These are phyloP conservation scores for Chrysoporthe austroafricana DNA, from an alignment of 2,329 filamentous ascomycete genomes.

Conservation along the genomic window DNA sequence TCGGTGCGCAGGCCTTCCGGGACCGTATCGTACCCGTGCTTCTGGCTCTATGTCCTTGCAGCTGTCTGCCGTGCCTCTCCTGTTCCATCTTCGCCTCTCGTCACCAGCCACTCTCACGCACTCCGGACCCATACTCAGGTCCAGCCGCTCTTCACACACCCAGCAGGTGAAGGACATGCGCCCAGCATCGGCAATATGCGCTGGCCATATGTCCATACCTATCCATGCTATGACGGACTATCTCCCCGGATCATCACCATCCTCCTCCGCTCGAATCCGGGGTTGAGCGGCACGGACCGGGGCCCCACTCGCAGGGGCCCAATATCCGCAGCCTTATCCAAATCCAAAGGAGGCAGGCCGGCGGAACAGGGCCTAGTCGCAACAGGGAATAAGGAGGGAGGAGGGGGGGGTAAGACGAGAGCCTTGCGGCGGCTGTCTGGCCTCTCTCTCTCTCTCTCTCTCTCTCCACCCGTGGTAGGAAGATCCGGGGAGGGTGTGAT, in stretches of 20 bases:
- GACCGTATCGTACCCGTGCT: not conserved
- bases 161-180: not conserved
- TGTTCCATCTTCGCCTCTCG: not conserved
- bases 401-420: not conserved
- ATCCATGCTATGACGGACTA: not conserved
- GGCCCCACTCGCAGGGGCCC: not conserved
- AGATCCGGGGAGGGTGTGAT: not conserved
- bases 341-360: not conserved
- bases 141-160: not conserved
- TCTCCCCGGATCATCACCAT: not conserved
- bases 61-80: not conserved
- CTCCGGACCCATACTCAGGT: not conserved
- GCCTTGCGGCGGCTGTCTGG: not conserved
- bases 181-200: not conserved
- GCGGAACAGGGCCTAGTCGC: not conserved
- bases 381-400: not conserved
- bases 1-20: not conserved
- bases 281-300: not conserved
- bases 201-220: not conserved
- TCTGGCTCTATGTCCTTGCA: not conserved
- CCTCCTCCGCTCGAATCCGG: not conserved
- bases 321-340: not conserved
- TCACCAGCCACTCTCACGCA: not conserved
- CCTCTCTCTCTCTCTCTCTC: not conserved
- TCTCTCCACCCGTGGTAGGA: not conserved